Conservation (phyloP, 495 filamentous ascomycete species). For the Daldinia bambusicola region DNA sequence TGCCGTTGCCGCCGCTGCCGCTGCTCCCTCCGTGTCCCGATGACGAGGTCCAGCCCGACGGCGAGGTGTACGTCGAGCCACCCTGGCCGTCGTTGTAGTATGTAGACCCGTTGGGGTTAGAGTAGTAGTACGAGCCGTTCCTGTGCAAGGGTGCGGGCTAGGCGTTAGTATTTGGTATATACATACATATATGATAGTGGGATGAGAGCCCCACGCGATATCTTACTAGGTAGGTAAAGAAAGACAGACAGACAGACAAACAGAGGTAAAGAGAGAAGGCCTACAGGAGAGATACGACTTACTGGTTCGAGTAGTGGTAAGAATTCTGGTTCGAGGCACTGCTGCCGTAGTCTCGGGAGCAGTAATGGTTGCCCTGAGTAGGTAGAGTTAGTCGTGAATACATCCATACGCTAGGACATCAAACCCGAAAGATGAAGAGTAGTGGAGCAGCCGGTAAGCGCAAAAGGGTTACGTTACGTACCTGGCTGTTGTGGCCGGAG, state of each 20-base stretch:
- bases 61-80: slow-evolving; percentile 55
- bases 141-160: slow-evolving; percentile 33
- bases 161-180: too few species aligned
- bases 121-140: slow-evolving; percentile 69
- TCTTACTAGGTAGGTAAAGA: too few species aligned
- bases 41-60: slow-evolving; percentile 46
- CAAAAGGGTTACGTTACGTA: slow-evolving; percentile 27
- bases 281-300: slow-evolving; percentile 20
- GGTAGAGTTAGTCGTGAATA: too few species aligned
- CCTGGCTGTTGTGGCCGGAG: slow-evolving; percentile 57
- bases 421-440: not conserved
- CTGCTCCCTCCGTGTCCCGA: slow-evolving; percentile 39
- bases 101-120: slow-evolving; percentile 62
- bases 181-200: too few species aligned
- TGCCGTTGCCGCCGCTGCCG: slow-evolving; percentile 17
- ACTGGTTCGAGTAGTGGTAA: slow-evolving; percentile 68
- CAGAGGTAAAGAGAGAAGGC: slow-evolving; percentile 22
- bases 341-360: slow-evolving; percentile 62
- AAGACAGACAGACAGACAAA: not conserved
- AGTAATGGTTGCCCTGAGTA: slow-evolving; percentile 65
- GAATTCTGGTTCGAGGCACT: slow-evolving; percentile 58
- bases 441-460: too few species aligned
- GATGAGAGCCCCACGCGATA: too few species aligned
- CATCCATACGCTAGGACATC: too few species aligned
- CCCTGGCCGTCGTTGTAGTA: slow-evolving; percentile 60